A percentile compares a stretch with the other conserved stretches of the same genome.
These are phyloP conservation scores for Epichloe brachyelytri DNA, from an alignment of 2,329 filamentous ascomycete species.

Conservation along the genomic window DNA sequence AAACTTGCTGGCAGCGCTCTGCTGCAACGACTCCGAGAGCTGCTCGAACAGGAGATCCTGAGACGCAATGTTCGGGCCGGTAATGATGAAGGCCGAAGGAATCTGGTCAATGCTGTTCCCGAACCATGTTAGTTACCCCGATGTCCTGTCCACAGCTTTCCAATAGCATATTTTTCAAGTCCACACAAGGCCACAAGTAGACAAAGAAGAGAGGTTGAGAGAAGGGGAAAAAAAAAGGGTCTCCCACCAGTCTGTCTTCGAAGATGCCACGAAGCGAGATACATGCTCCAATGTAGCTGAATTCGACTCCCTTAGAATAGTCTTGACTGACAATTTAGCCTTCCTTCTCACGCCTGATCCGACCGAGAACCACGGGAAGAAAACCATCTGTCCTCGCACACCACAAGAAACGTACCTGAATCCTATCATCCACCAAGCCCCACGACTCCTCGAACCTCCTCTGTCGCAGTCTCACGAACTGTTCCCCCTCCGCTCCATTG, in stretches of 20 bases:
- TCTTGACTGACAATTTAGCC: slow-evolving; percentile 19
- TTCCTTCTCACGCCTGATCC: not conserved
- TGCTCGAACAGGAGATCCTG: slow-evolving; percentile 64
- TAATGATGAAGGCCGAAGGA: slow-evolving; percentile 59
- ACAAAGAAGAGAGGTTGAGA: not conserved
- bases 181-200: not conserved
- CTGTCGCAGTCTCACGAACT: slow-evolving; percentile 40
- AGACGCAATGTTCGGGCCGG: slow-evolving; percentile 66
- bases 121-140: not conserved
- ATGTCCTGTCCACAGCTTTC: not conserved
- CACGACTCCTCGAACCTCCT: slow-evolving; percentile 50
- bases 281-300: slow-evolving; percentile 47
- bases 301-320: slow-evolving; percentile 47
- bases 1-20: slow-evolving; percentile 38
- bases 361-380: not conserved
- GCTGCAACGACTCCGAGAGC: slow-evolving; percentile 43
- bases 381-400: not conserved
- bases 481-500: slow-evolving; percentile 37
- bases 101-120: slow-evolving; percentile 33
- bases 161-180: not conserved
- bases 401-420: slow-evolving; percentile 31
- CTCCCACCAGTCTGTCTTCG: slow-evolving; percentile 19
- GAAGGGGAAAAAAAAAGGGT: too few species aligned
- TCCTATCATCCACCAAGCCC: slow-evolving; percentile 47
- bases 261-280: slow-evolving; percentile 37